Evolutionary conservation across 805 yeast species (phyloP), one percentile per base, ranked within the genome.

Genomic region (Maudiozyma saulgeensis): DNA sequence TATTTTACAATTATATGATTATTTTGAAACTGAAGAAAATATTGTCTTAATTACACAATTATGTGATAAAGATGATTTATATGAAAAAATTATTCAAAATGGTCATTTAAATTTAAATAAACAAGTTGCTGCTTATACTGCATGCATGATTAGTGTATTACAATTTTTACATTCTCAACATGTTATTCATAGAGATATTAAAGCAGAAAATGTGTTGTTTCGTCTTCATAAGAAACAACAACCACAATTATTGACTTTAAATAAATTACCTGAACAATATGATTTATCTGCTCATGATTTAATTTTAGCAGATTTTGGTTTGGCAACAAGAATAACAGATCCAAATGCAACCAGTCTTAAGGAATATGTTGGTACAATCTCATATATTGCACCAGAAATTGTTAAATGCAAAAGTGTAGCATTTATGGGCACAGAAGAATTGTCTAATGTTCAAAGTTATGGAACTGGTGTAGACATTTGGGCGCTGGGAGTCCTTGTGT

Each of bases 381-480:
- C 86, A 19, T 84, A 84, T 63, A 79, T 84, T 76, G 84, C 90
- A 0, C 91, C 91, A 1, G 90, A 84, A 59, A 72, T 84, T 40
- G 69, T 78, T 48, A 63, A 69, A 15, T 68, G 75, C 45, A 61
- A 68, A 40, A 60, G 57, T 31, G 61, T 66, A 1, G 51, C 55
- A 34, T 46, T 58, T 51, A 37, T 44, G 23, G 35, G 57, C 2
- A 45, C 50, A 2, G 51, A 50, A 1, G 54, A 61, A 45, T 32
- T 58, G 1, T 48, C 52, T 1, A 25, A 48, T 6, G 35, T 61
- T 15, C 42, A 52, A 13, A 50, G 80, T n/a, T 84, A 83, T 56
- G 76, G 77, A 25, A 72, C 68, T 53, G 74, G 78, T 2, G 82
- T 83, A 2, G 91, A 84, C 59, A 71, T 84, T 32, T 84, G 91